Evolutionary conservation across 2,329 filamentous ascomycete genomes (phyloP).

Genomic region (Botrytis fabae): DNA sequence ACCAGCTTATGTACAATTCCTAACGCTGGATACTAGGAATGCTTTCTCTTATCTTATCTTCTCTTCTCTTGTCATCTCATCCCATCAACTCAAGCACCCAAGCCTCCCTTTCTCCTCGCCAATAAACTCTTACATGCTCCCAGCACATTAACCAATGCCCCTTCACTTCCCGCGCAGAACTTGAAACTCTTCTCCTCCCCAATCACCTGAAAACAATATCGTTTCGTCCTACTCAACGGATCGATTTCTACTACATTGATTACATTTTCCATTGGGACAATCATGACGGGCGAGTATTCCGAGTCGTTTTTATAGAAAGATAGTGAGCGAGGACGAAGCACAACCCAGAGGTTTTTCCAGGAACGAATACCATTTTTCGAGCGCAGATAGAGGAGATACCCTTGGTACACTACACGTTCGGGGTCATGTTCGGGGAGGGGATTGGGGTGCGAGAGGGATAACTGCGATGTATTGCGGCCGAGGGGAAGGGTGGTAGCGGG

Average conservation of each 20-base stretch:
- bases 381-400: slow-evolving; percentile 82
- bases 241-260: slow-evolving; percentile 94
- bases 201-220: slow-evolving; percentile 87
- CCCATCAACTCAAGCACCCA: slow-evolving; percentile 15
- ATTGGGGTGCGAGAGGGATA: slow-evolving; percentile 51
- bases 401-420: slow-evolving; percentile 91
- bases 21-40: background rate
- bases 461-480: slow-evolving; percentile 61
- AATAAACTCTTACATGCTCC: slow-evolving; percentile 88
- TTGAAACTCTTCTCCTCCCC: slow-evolving; percentile 84
- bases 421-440: slow-evolving; percentile 58
- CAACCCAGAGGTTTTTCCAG: slow-evolving; percentile 95
- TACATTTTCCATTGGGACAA: slow-evolving; percentile 75
- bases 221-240: slow-evolving; percentile 79
- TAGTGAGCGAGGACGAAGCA: slow-evolving; percentile 80
- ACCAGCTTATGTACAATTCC: slow-evolving; percentile 21
- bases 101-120: slow-evolving; percentile 62
- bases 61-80: background rate
- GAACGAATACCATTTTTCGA: slow-evolving; percentile 81
- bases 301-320: slow-evolving; percentile 90
- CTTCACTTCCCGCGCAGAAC: slow-evolving; percentile 78
- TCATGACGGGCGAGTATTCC: slow-evolving; percentile 84
- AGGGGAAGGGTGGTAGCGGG: slow-evolving; percentile 40
- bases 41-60: background rate
- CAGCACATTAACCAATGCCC: slow-evolving; percentile 77